Base-by-base conservation (phyloP, 495 filamentous ascomycete species). In the Lentithecium fluviatile region DNA sequence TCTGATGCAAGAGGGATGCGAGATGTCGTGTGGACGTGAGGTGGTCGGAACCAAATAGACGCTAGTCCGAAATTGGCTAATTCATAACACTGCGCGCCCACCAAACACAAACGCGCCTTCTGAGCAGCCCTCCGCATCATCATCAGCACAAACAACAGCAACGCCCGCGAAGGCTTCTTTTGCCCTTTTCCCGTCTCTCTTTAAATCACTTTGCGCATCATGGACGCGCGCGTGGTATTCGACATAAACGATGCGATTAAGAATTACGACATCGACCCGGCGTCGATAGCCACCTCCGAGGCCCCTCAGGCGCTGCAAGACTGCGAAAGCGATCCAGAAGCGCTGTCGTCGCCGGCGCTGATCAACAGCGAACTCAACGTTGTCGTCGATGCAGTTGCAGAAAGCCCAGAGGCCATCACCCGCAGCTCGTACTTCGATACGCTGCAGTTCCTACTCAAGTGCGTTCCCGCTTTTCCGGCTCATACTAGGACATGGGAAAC, bases 171-270 rank as follows among this genome's bases (percentile, higher is more conserved):
- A 15, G 20, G 25, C 24, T 46, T 32, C 17, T 13, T 52, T 54
- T 37, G 34, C 32, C 23, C 1, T 56, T 40, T 62, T 62, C 46
- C 7, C 59, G 50, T 58, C 42, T 55, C 32, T 73, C 70, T n/a
- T 76, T 67, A 36, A 70, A 58, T 73, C 36, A 75, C 74, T 21
- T 76, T 71, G 36, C 71, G 73, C 21, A 42, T 56, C 24, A 96
- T 96, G 91, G 90, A 89, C 40, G 52, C 34, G 51, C 77, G 78
- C 60, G 78, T 89, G 66, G 83, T 85, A 60, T 99, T 97, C 75
- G 90, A 97, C 72, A 88, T 99, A 73, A 97, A 96, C 75, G 86
- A 94, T 70, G 88, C 91, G 62, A 86, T 97, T 74, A 97, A 95
- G 79, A 82, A 88, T 70, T 97, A 99, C 75, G 87, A 95, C 79